Evolutionary conservation across 2,329 filamentous ascomycete species (phyloP), one percentile per base, ranked within the genome.

Genomic region (Parafenestella ontariensis): DNA sequence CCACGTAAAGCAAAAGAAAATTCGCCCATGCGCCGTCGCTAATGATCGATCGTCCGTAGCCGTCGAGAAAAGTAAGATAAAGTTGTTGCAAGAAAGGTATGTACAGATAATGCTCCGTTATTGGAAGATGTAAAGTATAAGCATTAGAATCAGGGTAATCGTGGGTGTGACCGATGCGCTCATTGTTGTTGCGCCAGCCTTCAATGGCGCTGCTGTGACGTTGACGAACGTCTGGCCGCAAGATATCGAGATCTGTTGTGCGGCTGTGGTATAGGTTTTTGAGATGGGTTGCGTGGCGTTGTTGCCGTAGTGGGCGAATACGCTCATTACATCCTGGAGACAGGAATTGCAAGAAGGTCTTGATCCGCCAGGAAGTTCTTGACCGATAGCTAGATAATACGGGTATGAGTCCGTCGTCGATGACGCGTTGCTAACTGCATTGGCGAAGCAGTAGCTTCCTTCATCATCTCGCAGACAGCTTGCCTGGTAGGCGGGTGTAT

Each of bases 331-430:
- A 56, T 90, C 81, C 68, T 88, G 82, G 39, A 95, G 81, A 73
- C 95, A 98, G 36, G 79, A 78, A 64, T 85, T 88, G 79, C 95
- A 99, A 1, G 79, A 86, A 0, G 92, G 91, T n/a, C 82, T 80
- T 23, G 87, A 85, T 20, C 83, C 83, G 13, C 80, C 81, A 0
- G 91, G 90, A 11, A 97, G 78, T 0, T 81, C 76, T 36, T 87
- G 83, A 54, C 95, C 95, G 50, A 96, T 83, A 0, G 93, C 91
- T 3, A 98, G 80, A 68, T 89, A 94, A 78, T 97, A 99, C 31
- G 95, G 83, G 69, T 93, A 94, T 29, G 86, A 84, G 72, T 95
- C 89, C 28, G 87, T 85, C 13, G 89, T 81, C 8, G 85, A 88
- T 20, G 85, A 84, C 5, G 79, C 73, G 76, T 96, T 96, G 43